Conservation (phyloP, 2,329 filamentous ascomycete species). For the Talaromyces sp. region DNA sequence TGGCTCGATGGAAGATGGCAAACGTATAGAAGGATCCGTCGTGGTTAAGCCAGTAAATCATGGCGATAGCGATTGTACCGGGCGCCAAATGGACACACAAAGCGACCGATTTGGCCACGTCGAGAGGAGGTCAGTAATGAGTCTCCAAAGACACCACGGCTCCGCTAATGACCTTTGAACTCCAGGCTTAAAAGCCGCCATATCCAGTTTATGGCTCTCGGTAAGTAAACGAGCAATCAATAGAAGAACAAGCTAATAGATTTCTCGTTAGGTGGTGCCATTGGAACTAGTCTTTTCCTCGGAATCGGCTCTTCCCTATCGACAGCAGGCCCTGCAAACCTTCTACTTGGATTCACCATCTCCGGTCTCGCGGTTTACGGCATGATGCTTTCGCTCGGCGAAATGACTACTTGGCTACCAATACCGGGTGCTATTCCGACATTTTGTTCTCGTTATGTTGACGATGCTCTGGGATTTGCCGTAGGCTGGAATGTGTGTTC, state of each 20-base stretch:
- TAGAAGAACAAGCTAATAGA: too few species aligned
- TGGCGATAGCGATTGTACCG: neutral
- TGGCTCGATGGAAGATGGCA: neutral
- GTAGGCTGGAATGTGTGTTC: conserved; percentile 32
- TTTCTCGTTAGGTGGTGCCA: conserved; percentile 26
- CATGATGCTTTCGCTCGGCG: conserved; percentile 43
- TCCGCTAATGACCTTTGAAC: neutral
- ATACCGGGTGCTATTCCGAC: conserved; percentile 42
- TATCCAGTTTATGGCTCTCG: conserved; percentile 6
- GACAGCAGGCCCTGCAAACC: conserved; percentile 48
- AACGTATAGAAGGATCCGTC: neutral
- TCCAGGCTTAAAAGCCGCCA: neutral
- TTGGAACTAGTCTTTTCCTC: conserved; percentile 54
- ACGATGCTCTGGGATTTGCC: conserved; percentile 38
- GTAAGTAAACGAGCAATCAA: neutral
- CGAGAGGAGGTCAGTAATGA: neutral
- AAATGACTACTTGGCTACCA: conserved; percentile 39
- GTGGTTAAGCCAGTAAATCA: neutral
- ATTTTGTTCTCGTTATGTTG: conserved; percentile 40
- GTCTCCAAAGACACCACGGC: neutral
- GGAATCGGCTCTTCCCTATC: conserved; percentile 50
- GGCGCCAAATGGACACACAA: neutral
- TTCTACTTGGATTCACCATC: conserved; percentile 49
- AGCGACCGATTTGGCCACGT: neutral
- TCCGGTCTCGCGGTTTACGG: conserved; percentile 44